Percentiles rank a stretch among this genome's conserved stretches.
These are phyloP conservation scores for Coemansia sp. DNA, from an alignment of 192 early-diverging fungal genomes.

Conservation along the genomic window DNA sequence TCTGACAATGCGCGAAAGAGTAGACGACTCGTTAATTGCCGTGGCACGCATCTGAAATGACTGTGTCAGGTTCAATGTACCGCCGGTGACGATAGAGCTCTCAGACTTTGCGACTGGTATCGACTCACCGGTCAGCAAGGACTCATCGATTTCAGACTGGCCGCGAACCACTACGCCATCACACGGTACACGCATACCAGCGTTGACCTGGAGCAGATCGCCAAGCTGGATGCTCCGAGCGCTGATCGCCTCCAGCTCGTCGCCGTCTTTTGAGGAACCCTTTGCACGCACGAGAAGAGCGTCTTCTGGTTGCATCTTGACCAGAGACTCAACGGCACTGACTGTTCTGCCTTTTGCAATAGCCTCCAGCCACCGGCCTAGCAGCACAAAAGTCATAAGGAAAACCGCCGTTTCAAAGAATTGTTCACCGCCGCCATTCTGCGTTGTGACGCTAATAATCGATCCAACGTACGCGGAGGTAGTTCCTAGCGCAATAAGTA, in stretches of 20 bases:
- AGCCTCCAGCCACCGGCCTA: slow-evolving; percentile 92
- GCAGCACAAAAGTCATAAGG: slow-evolving; percentile 87
- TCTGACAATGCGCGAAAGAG: slow-evolving; percentile 86
- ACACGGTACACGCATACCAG: slow-evolving; percentile 69
- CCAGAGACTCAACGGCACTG: slow-evolving; percentile 75
- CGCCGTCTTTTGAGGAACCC: slow-evolving; percentile 11
- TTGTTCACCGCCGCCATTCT: slow-evolving; percentile 63
- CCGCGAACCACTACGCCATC: slow-evolving; percentile 47
- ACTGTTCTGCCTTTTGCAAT: slow-evolving; percentile 86
- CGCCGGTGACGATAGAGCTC: slow-evolving; percentile 79
- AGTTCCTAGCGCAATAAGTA: slow-evolving; percentile 86
- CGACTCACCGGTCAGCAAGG: slow-evolving; percentile 91
- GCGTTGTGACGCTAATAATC: slow-evolving; percentile 60
- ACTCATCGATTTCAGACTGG: slow-evolving; percentile 76
- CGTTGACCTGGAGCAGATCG: slow-evolving; percentile 51
- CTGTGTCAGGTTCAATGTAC: slow-evolving; percentile 83
- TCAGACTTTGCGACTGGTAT: slow-evolving; percentile 73
- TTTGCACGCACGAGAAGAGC: slow-evolving; percentile 30
- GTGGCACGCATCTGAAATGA: slow-evolving; percentile 82
- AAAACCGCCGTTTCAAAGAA: slow-evolving; percentile 94
- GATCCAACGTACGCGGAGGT: slow-evolving; percentile 81
- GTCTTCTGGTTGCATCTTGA: slow-evolving; percentile 58
- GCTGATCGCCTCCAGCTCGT: slow-evolving; percentile 29
- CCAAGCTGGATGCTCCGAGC: slow-evolving; percentile 48
- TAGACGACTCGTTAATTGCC: slow-evolving; percentile 84